Evolutionary conservation across 371 early-diverging fungal species (phyloP).

Genomic region (Mortierella sp.): DNA sequence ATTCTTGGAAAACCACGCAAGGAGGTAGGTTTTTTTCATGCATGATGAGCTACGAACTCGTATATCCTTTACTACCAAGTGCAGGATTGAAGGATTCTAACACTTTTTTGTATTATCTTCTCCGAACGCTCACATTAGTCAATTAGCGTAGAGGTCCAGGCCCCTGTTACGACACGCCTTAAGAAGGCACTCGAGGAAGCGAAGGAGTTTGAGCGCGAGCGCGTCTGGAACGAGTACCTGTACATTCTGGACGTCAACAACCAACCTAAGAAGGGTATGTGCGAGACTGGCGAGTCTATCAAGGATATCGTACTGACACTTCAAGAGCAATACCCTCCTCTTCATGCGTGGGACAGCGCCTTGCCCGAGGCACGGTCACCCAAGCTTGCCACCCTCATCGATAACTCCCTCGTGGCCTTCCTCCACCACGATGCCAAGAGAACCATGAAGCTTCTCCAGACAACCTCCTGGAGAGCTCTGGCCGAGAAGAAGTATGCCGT

Average conservation of each 20-base stretch:
- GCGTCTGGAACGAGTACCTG: slow-evolving; percentile 29
- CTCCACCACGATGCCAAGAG: slow-evolving; percentile 37
- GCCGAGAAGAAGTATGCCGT: slow-evolving; percentile 4
- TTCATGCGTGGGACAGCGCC: slow-evolving; percentile 28
- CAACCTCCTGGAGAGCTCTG: slow-evolving; percentile 20
- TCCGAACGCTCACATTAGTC: background rate
- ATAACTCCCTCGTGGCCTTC: slow-evolving; percentile 24
- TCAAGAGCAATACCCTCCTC: slow-evolving; percentile 43
- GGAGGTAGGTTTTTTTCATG: slow-evolving; percentile 18
- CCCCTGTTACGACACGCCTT: slow-evolving; percentile 32
- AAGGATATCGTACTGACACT: slow-evolving; percentile 36
- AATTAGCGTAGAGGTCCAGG: background rate
- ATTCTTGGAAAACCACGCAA: slow-evolving; percentile 42
- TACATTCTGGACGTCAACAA: slow-evolving; percentile 26
- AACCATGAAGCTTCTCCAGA: slow-evolving; percentile 33
- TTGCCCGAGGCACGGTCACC: slow-evolving; percentile 27
- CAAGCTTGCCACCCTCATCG: slow-evolving; percentile 29
- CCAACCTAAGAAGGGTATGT: slow-evolving; percentile 18
- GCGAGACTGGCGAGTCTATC: slow-evolving; percentile 38
- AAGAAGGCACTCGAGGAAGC: slow-evolving; percentile 28
- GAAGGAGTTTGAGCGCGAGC: slow-evolving; percentile 44
- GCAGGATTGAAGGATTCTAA: background rate
- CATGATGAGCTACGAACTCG: background rate
- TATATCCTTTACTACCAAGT: background rate
- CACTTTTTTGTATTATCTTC: background rate